Conservation (phyloP, 805 yeast genomes). For the Barnettozyma vustinii region DNA sequence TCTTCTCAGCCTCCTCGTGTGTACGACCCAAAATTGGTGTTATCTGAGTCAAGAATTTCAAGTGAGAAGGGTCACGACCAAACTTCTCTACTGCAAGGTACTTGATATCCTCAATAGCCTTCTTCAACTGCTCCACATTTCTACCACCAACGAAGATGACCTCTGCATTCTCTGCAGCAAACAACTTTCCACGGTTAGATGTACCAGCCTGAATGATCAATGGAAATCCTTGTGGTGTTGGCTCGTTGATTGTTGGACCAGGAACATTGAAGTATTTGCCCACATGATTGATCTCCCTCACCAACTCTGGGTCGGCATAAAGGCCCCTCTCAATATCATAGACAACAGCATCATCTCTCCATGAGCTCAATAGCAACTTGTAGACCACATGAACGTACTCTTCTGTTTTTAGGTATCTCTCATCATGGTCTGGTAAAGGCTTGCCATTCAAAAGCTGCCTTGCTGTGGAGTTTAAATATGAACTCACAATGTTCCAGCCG, state of each 20-base stretch:
- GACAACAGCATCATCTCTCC: not conserved
- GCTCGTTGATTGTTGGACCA: conserved; percentile 33
- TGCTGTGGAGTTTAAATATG: conserved; percentile 34
- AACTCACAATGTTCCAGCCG: conserved; percentile 40
- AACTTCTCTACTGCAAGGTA: conserved; percentile 26
- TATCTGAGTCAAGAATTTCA: conserved; percentile 30
- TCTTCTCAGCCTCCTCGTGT: conserved; percentile 32
- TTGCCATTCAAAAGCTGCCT: conserved; percentile 31
- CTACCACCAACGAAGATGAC: conserved; percentile 31
- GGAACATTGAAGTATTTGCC: conserved; percentile 29
- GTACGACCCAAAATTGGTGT: conserved; percentile 32
- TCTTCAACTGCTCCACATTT: conserved; percentile 22
- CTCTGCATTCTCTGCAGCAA: conserved; percentile 40
- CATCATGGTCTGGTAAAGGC: conserved; percentile 33
- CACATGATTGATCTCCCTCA: conserved; percentile 33
- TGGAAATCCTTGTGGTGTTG: conserved; percentile 38
- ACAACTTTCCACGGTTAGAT: conserved; percentile 32
- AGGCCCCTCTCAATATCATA: not conserved
- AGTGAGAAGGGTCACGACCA: conserved; percentile 29
- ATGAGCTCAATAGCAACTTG: not conserved
- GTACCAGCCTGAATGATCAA: conserved; percentile 39
- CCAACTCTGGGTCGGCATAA: conserved; percentile 27
- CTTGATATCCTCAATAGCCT: conserved; percentile 11
- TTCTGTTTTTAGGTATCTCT: not conserved
- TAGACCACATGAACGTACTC: not conserved